Evolutionary conservation across 495 filamentous ascomycete species (phyloP).

Genomic region (Durotheca rogersii): DNA sequence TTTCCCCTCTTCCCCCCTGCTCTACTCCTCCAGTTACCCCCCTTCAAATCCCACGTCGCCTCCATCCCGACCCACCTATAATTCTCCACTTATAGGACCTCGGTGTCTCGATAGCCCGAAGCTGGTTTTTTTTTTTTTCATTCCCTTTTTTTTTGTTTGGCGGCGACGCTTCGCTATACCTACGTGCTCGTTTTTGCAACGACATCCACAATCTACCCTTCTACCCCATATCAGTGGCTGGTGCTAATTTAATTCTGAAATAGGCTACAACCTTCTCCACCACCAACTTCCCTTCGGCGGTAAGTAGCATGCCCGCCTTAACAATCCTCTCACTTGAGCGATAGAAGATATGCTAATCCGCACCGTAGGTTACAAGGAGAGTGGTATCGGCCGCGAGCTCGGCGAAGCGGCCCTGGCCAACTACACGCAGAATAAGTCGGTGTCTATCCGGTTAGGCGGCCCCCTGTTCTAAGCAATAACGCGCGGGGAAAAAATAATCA

Average conservation of each 20-base stretch:
- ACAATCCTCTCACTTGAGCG: not conserved
- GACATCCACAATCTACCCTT: no score
- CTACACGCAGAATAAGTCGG: constrained; percentile 78
- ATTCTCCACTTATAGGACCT: no score
- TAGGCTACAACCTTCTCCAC: constrained; percentile 70
- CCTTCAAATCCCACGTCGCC: no score
- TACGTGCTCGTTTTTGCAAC: no score
- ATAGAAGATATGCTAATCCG: not conserved
- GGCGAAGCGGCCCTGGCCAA: constrained; percentile 90
- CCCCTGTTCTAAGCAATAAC: constrained; percentile 45
- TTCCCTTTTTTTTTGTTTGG: no score
- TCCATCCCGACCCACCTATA: no score
- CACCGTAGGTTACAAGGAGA: constrained; percentile 75
- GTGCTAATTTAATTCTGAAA: no score
- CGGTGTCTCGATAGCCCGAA: no score
- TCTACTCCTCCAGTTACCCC: not conserved
- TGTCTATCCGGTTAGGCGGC: constrained; percentile 53
- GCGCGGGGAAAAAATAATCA: not conserved
- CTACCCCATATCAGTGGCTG: no score
- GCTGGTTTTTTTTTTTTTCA: no score
- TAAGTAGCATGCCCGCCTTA: constrained; percentile 8
- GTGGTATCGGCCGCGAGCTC: constrained; percentile 89
- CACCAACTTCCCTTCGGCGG: constrained; percentile 82
- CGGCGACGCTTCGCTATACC: no score
- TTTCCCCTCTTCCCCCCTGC: not conserved